Evolutionary conservation across 768 basidiomycete genomes (phyloP).

Genomic region (Dentipellis fragilis): DNA sequence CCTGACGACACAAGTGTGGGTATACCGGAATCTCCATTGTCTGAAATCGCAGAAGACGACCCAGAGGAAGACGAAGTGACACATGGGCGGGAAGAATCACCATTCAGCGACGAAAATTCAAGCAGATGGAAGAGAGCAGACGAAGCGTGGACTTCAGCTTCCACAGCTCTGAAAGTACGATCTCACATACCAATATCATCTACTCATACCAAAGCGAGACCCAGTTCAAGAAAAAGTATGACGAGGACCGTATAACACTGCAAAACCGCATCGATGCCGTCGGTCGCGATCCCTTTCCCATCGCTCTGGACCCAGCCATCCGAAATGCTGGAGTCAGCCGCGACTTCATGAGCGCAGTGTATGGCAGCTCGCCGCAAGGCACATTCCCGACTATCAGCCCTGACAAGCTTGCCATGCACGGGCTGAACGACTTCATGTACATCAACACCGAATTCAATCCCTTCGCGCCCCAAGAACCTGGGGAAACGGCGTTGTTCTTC

Average conservation of each 20-base stretch:
- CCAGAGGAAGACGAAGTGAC: no score
- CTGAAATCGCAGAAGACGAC: no score
- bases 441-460: slow-evolving; percentile 7
- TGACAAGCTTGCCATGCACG: not conserved
- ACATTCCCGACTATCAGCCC: slow-evolving; percentile 4
- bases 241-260: not conserved
- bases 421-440: slow-evolving; percentile 5
- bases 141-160: no score
- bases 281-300: slow-evolving; percentile 1
- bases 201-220: no score
- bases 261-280: not conserved
- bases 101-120: no score
- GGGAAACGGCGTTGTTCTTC: slow-evolving; percentile 8
- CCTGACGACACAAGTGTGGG: no score
- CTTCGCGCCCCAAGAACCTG: slow-evolving; percentile 4
- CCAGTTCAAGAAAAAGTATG: not conserved
- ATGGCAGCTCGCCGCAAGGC: slow-evolving; percentile 1
- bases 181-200: no score
- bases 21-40: no score
- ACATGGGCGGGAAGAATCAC: no score
- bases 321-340: slow-evolving; percentile 3
- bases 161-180: no score
- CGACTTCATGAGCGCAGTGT: slow-evolving; percentile 6
- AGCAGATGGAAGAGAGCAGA: no score
- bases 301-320: slow-evolving; percentile 5